Evolutionary conservation across 192 early-diverging fungal species (phyloP).

Genomic region (Backusella morwellensis): DNA sequence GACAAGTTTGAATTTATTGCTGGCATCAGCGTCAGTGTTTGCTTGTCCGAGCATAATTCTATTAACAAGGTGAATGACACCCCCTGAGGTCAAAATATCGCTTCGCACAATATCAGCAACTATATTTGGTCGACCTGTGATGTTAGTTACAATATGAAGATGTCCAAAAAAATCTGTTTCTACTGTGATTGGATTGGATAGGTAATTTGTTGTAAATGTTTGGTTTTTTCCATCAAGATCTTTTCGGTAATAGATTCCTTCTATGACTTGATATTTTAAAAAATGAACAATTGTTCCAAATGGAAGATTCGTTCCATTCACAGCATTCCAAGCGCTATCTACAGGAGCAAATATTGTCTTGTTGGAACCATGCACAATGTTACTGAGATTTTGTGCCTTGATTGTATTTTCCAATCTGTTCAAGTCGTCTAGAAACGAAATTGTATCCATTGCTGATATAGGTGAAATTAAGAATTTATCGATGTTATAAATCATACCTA

Average conservation of each 20-base stretch:
- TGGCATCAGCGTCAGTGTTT: background rate
- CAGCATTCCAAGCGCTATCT: slow-evolving; percentile 2
- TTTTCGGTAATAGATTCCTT: slow-evolving; percentile 6
- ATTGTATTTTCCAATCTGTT: slow-evolving; percentile 3
- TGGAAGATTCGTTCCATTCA: background rate
- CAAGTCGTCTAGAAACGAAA: background rate
- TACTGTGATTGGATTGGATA: background rate
- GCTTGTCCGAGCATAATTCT: background rate
- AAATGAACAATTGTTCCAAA: slow-evolving; percentile 14
- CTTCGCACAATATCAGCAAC: slow-evolving; percentile 7
- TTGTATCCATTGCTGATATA: background rate
- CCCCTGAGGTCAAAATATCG: slow-evolving; percentile 17
- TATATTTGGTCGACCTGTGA: background rate
- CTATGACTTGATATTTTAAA: slow-evolving; percentile 9
- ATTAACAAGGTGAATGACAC: slow-evolving; percentile 11
- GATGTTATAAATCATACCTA: background rate
- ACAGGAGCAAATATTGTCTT: slow-evolving; percentile 16
- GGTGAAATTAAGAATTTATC: background rate
- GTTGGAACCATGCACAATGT: background rate
- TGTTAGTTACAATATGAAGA: background rate
- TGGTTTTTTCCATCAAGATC: background rate
- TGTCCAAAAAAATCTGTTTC: background rate
- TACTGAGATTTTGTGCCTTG: slow-evolving; percentile 6
- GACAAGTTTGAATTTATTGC: background rate
- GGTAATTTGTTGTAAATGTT: background rate